Conservation (phyloP, 352 stramenopile genomes). For the Globisporangium acanthophoron region DNA sequence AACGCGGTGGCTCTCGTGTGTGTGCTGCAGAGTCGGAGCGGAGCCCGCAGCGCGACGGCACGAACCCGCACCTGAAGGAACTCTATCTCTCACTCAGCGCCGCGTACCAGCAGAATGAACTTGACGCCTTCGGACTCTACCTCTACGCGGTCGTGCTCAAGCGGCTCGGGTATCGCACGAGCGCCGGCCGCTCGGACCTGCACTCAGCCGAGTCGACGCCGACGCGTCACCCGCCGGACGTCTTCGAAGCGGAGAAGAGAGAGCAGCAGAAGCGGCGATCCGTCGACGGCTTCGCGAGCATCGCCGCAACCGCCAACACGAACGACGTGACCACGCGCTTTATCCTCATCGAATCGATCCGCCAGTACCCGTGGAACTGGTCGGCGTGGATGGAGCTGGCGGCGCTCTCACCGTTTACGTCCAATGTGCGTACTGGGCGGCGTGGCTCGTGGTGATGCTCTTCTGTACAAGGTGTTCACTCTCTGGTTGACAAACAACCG, state of each 20-base stretch:
- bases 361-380: conserved; percentile 90
- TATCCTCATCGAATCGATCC: conserved; percentile 69
- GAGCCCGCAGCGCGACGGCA: conserved; percentile 32
- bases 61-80: conserved; percentile 71
- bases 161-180: conserved; percentile 59
- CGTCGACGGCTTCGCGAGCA: conserved; percentile 14
- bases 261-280: conserved; percentile 20
- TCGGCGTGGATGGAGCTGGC: conserved; percentile 96
- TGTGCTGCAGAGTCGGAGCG: conserved; percentile 23
- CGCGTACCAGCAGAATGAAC: conserved; percentile 38
- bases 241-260: conserved; percentile 35
- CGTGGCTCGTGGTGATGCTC: neutral
- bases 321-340: conserved; percentile 55
- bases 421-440: conserved; percentile 20
- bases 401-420: conserved; percentile 58
- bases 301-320: conserved; percentile 12
- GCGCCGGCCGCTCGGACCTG: conserved; percentile 21
- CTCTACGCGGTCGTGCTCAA: conserved; percentile 73
- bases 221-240: conserved; percentile 24
- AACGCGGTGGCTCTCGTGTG: neutral
- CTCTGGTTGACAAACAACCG: neutral
- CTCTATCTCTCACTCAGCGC: conserved; percentile 48
- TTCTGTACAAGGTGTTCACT: neutral
- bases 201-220: conserved; percentile 21
- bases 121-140: conserved; percentile 79